Evolutionary conservation across 2,329 filamentous ascomycete genomes (phyloP).

Genomic region (Xylariales sp.): DNA sequence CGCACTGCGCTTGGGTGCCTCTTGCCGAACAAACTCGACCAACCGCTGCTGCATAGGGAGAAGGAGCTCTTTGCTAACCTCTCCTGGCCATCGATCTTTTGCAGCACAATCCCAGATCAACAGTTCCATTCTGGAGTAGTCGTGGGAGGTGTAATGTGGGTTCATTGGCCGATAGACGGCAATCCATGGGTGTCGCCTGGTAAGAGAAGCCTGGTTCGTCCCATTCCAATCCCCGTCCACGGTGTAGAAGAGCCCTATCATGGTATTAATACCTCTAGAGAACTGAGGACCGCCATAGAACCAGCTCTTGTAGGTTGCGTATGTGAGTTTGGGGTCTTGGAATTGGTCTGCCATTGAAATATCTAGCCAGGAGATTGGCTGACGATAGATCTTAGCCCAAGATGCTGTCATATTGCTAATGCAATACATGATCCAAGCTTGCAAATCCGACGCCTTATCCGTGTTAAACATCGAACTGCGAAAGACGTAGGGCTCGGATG

Average conservation of each 20-base stretch:
- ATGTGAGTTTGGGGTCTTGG: conserved; percentile 15
- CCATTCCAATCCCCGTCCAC: conserved; percentile 33
- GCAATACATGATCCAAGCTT: conserved; percentile 13
- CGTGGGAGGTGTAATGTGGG: conserved; percentile 21
- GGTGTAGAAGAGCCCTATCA: conserved; percentile 47
- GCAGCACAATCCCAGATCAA: conserved; percentile 49
- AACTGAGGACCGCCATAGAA: conserved; percentile 18
- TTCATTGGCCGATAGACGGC: conserved; percentile 41
- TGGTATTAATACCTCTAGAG: conserved; percentile 27
- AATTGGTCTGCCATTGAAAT: conserved; percentile 33
- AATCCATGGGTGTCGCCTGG: conserved; percentile 45
- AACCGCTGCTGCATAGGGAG: conserved; percentile 41
- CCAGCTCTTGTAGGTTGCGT: conserved; percentile 32
- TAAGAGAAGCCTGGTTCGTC: conserved; percentile 14
- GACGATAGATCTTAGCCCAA: conserved; percentile 32
- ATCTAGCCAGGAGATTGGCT: conserved; percentile 38
- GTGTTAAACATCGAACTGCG: conserved; percentile 13
- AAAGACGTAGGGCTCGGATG: conserved; percentile 13
- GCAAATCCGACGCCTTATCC: conserved; percentile 12
- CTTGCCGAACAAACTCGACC: conserved; percentile 32
- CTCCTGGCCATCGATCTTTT: conserved; percentile 17
- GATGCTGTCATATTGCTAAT: conserved; percentile 1
- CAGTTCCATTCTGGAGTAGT: conserved; percentile 37
- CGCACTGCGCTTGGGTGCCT: conserved; percentile 24
- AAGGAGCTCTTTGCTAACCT: conserved; percentile 22